Evolutionary conservation across 164 flowering plant species (phyloP), one percentile per base, ranked within the genome.

Genomic region (Akebia trifoliata): DNA sequence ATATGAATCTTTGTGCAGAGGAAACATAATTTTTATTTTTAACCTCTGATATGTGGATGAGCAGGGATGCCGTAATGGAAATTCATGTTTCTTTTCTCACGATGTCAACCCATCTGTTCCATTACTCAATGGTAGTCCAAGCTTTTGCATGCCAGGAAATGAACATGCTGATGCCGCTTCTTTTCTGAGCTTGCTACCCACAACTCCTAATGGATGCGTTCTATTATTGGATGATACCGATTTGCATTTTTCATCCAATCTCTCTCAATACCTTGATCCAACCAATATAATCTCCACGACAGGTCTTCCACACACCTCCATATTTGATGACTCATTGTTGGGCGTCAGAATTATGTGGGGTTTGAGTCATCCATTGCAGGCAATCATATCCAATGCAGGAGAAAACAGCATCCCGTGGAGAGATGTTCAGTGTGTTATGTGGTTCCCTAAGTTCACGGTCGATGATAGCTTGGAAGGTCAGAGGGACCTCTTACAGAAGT

Each of bases 1-100:
- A n/a, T n/a, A n/a, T n/a, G n/a, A n/a, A n/a, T n/a, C n/a, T n/a
- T n/a, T n/a, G n/a, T n/a, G n/a, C n/a, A n/a, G n/a, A n/a, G n/a
- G n/a, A n/a, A n/a, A n/a, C n/a, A n/a, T n/a, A n/a, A n/a, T n/a
- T 48, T 2, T 59, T 18, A 42, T 54, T 26, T 32, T 34, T 73
- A 31, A 55, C 35, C 45, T 51, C 17, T 63, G 57, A 38, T 51
- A 28, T 61, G 20, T 69, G 56, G 53, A 34, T 57, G 56, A 9
- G 56, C 85, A 93, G 99, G 97, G 99, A 61, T 93, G 99, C 73
- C 86, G 93, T 28, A 75, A 86, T 75, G 99, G 95, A 52, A 77
- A 69, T 9, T 75, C 79, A 0, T 93, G 99, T 68, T 67, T 46
- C 68, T 93, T 75, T 65, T 84, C 95, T 51, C 99, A 92, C 68